Base-by-base conservation (phyloP, 1,139 yeast species). In the Lodderomyces elongisporus region DNA sequence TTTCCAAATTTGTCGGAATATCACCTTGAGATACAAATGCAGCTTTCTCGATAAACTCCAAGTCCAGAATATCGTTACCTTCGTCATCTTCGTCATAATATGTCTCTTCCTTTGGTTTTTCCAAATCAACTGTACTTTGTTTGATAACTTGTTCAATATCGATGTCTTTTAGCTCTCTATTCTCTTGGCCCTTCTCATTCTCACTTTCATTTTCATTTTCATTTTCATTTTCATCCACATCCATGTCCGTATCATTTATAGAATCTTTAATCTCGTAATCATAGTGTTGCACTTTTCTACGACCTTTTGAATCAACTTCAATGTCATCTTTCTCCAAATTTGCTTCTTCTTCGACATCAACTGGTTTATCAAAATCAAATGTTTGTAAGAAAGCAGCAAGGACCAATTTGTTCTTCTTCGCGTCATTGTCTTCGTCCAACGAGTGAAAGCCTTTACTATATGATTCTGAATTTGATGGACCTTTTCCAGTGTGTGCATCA, bases 361-460 rank as follows among this genome's bases (percentile, higher is more conserved):
- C 51, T 0, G 85, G 83, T 47, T 72, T 74, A 33, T 79, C 83
- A 46, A 81, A 81, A 49, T 81, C 78, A 44, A 67, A 73, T 13
- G 56, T 62, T 2, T 56, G 59, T 37, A 82, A 60, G 36, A 81
- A 55, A 3, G 71, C 63, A 0, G 78, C 77, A 33, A 82, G 58
- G 4, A 80, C 65, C 23, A 70, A 56, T 38, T 62, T 66, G 40
- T 67, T 70, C 36, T 56, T 59, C 6, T 40, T 50, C 14, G 51
- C 60, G 4, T 47, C 55, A 1, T 56, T 61, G 4, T 47, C 53
- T 2, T 48, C 54, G 22, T 46, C 56, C n/a, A n/a, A n/a, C n/a
- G n/a, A n/a, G n/a, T n/a, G n/a, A n/a, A n/a, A n/a, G n/a, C n/a
- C n/a, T n/a, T n/a, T n/a, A n/a, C 31, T 34, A 14, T 42, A 51